Conservation (phyloP, 169 alveolate genomes). For the Besnoitia besnoiti region DNA sequence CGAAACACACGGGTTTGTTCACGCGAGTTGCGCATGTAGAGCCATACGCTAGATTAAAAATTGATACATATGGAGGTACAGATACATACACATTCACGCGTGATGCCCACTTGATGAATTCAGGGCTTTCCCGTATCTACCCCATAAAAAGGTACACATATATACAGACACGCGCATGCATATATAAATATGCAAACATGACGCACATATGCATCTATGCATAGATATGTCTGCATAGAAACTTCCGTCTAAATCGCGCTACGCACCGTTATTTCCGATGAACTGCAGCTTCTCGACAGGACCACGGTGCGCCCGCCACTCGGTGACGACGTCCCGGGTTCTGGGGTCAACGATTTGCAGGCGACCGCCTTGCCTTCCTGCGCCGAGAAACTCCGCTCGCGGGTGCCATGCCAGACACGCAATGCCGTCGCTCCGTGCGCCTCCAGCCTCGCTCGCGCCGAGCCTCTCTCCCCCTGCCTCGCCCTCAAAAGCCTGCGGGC, state of each 20-base stretch:
- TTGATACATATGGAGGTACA: not conserved
- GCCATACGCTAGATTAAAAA: too few species aligned
- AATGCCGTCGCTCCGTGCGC: not conserved
- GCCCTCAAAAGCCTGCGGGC: too few species aligned
- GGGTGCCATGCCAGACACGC: conserved; percentile 19
- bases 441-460: too few species aligned
- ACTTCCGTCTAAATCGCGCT: too few species aligned
- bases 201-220: too few species aligned
- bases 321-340: not conserved
- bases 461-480: too few species aligned
- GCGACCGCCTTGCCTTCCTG: conserved; percentile 3
- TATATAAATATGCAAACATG: not conserved
- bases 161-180: not conserved
- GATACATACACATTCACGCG: not conserved
- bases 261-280: conserved; percentile 37
- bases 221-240: too few species aligned
- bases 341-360: conserved; percentile 37
- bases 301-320: conserved; percentile 51
- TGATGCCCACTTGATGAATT: too few species aligned
- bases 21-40: too few species aligned
- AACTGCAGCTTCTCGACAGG: not conserved
- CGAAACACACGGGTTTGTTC: too few species aligned
- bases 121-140: too few species aligned
- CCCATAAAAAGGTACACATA: too few species aligned
- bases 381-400: not conserved